Percentiles rank a stretch among this genome's conserved stretches.
These are phyloP conservation scores for Iris macrosiphon DNA, from an alignment of 106 monocot genomes.

Conservation along the genomic window DNA sequence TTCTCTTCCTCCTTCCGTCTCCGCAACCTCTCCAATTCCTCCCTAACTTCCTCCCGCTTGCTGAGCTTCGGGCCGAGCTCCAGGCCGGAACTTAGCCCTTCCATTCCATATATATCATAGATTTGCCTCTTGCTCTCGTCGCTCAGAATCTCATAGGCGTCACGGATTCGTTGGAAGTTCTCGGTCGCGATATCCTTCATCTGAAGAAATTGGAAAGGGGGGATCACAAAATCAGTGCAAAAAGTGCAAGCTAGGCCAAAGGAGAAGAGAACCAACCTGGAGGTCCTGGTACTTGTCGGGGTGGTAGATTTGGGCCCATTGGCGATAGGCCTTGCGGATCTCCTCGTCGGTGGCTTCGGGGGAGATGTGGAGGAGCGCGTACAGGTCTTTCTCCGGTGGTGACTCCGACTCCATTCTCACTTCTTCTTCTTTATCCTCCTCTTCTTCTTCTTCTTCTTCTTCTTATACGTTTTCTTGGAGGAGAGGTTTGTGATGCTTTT, in stretches of 20 bases:
- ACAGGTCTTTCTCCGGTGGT: conserved; percentile 45
- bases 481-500: too few species aligned
- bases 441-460: not conserved
- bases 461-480: too few species aligned
- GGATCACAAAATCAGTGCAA: conserved; percentile 1
- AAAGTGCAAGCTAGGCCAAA: not conserved
- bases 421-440: not conserved
- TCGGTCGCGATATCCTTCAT: conserved; percentile 96
- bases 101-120: conserved; percentile 97
- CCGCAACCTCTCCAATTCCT: conserved; percentile 66
- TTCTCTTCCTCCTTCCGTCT: conserved; percentile 75
- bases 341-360: conserved; percentile 87
- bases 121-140: conserved; percentile 79
- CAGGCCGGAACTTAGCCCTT: conserved; percentile 74
- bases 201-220: conserved; percentile 30
- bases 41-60: conserved; percentile 81
- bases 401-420: conserved; percentile 14
- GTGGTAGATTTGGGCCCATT: conserved; percentile 90
- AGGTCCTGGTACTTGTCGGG: conserved; percentile 81
- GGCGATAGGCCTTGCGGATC: conserved; percentile 76
- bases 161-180: conserved; percentile 83
- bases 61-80: conserved; percentile 79
- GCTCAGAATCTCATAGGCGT: conserved; percentile 81
- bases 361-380: conserved; percentile 73
- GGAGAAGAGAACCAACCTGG: conserved; percentile 30